A percentile compares a stretch with the other conserved stretches of the same genome.
Evolutionary conservation across 1,284 basidiomycete genomes (phyloP).

Genomic region (Inonotus obliquus): DNA sequence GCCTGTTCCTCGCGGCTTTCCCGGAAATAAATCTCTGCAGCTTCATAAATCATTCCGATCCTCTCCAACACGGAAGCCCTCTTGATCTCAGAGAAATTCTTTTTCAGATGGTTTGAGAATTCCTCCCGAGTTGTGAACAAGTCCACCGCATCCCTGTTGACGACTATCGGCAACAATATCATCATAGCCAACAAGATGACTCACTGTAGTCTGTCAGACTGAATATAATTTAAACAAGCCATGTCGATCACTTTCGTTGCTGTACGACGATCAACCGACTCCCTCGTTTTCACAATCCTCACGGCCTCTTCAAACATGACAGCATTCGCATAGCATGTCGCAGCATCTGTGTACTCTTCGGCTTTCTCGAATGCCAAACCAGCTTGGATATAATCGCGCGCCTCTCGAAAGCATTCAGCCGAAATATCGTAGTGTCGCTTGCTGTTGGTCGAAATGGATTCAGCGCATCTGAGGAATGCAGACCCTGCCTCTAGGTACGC

Average conservation of each 20-base stretch:
- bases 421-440: constrained; percentile 43
- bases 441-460: constrained; percentile 22
- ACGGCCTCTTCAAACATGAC: constrained; percentile 53
- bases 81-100: constrained; percentile 48
- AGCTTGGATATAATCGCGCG: constrained; percentile 38
- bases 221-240: constrained; percentile 48
- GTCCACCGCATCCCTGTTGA: constrained; percentile 38
- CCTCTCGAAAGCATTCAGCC: constrained; percentile 48
- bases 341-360: constrained; percentile 40
- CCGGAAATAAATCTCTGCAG: constrained; percentile 49
- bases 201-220: constrained; percentile 16
- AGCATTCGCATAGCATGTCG: constrained; percentile 43
- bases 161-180: neutral
- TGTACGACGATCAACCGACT: constrained; percentile 32
- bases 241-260: constrained; percentile 40
- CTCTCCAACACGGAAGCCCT: constrained; percentile 46
- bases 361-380: constrained; percentile 43
- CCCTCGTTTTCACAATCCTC: constrained; percentile 37
- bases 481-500: constrained; percentile 44
- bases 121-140: constrained; percentile 53
- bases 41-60: constrained; percentile 42
- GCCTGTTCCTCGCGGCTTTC: constrained; percentile 49
- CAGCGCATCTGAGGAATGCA: constrained; percentile 43
- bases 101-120: constrained; percentile 52
- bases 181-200: neutral